Evolutionary conservation across 176 grass and related monocot genomes (phyloP).

Genomic region (Miscanthus lutarioriparius): DNA sequence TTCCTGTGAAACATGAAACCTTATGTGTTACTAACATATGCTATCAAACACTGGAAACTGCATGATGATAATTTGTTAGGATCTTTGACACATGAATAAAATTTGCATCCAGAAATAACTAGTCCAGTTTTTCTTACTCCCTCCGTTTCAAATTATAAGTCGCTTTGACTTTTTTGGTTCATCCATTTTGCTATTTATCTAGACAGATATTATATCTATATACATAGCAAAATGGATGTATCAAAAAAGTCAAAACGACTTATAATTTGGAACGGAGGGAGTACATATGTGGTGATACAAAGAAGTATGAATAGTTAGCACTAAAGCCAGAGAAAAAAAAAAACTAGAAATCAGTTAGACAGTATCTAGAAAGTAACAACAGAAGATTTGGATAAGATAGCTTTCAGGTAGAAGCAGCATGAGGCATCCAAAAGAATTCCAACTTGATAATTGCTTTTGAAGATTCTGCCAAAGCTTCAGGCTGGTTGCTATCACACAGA

Average conservation of each 20-base stretch:
- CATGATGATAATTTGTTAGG: no score
- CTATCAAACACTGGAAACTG: background rate
- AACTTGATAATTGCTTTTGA: slow-evolving; percentile 34
- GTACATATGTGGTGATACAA: background rate
- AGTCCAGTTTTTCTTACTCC: background rate
- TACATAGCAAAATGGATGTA: no score
- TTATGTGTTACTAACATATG: background rate
- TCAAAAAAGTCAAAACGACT: no score
- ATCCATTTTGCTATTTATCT: no score
- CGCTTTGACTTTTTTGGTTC: no score
- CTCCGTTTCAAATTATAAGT: no score
- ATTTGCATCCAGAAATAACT: background rate
- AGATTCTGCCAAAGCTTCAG: slow-evolving; percentile 26
- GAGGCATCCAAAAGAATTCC: slow-evolving; percentile 34
- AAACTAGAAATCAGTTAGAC: background rate
- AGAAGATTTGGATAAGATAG: slow-evolving; percentile 47
- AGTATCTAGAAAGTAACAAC: slow-evolving; percentile 40
- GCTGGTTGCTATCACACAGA: slow-evolving; percentile 10
- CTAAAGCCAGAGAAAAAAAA: background rate
- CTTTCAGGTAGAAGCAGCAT: background rate
- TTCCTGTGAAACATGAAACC: background rate
- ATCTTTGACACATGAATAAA: no score
- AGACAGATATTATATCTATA: no score
- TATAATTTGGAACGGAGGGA: no score
- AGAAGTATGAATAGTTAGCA: background rate